Conservation (phyloP, 2,329 filamentous ascomycete genomes). For the Colletotrichum musicola region DNA sequence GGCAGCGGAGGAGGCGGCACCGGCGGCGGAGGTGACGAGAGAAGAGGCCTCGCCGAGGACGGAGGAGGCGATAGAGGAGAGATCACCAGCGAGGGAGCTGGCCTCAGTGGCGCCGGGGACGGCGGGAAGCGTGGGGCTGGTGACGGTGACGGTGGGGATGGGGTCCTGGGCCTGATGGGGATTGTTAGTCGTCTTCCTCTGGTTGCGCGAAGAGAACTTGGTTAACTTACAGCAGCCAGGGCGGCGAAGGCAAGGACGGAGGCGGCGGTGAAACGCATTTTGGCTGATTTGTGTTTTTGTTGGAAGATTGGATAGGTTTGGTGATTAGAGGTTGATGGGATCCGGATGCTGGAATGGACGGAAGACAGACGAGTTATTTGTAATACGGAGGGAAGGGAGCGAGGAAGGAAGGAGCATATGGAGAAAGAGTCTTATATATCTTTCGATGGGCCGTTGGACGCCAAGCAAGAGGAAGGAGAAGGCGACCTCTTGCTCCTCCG, state of each 20-base stretch:
- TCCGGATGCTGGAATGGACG: not conserved
- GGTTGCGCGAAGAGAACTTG: not conserved
- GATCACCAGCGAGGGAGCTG: conserved; percentile 4
- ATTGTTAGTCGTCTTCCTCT: not conserved
- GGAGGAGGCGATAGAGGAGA: conserved; percentile 4
- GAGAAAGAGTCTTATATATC: conserved; percentile 38
- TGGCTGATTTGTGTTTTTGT: conserved; percentile 40
- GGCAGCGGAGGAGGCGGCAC: conserved; percentile 38
- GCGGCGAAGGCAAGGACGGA: conserved; percentile 53
- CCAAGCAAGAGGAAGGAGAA: conserved; percentile 5
- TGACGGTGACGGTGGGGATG: conserved; percentile 39
- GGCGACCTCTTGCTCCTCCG: not conserved
- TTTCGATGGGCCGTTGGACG: conserved; percentile 10
- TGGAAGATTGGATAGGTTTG: not conserved
- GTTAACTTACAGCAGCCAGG: conserved; percentile 44
- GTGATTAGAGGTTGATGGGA: not conserved
- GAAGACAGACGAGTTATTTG: conserved; percentile 14
- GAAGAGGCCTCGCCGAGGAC: conserved; percentile 42
- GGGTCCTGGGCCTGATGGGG: conserved; percentile 39
- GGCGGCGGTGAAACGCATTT: conserved; percentile 59
- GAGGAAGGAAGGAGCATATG: not conserved
- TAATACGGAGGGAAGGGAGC: not conserved
- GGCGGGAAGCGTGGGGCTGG: conserved; percentile 29
- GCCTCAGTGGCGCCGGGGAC: conserved; percentile 38
- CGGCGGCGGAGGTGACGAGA: conserved; percentile 43